Conservation (phyloP, 2,329 filamentous ascomycete species). For the Colletotrichum agaves region DNA sequence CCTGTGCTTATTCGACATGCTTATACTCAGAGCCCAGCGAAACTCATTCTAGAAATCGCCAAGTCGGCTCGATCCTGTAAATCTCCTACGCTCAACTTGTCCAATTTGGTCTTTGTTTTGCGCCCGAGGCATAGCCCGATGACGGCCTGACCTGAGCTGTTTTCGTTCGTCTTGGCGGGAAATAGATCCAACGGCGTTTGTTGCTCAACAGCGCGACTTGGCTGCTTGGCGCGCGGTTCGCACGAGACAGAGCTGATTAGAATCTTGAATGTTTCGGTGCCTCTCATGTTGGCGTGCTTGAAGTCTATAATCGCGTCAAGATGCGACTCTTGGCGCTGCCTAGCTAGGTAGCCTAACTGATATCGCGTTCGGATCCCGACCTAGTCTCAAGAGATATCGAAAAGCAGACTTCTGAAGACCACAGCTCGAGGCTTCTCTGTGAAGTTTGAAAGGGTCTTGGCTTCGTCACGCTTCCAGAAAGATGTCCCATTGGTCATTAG, state of each 20-base stretch:
- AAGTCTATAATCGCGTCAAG: not conserved
- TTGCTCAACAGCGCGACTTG: too few species aligned
- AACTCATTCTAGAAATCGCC: conserved; percentile 2
- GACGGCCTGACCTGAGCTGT: not conserved
- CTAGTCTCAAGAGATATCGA: too few species aligned
- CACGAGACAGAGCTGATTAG: too few species aligned
- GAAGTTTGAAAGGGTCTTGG: conserved; percentile 3
- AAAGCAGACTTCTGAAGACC: not conserved
- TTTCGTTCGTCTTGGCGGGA: conserved; percentile 2
- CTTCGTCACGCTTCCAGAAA: conserved; percentile 1
- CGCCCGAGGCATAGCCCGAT: not conserved
- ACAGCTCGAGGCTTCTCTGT: conserved; percentile 4
- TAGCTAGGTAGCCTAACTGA: not conserved
- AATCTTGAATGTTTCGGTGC: too few species aligned
- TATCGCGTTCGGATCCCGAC: not conserved
- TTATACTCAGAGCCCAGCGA: conserved; percentile 7
- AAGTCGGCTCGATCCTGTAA: not conserved
- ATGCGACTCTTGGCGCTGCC: conserved; percentile 29
- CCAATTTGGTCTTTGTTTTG: not conserved
- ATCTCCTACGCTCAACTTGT: not conserved
- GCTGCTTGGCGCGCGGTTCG: too few species aligned
- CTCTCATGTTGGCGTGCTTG: not conserved
- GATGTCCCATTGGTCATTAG: not conserved
- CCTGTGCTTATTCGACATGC: not conserved
- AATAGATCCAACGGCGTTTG: not conserved